Conservation (phyloP, 1,284 basidiomycete genomes). For the Ustilago lituana region DNA sequence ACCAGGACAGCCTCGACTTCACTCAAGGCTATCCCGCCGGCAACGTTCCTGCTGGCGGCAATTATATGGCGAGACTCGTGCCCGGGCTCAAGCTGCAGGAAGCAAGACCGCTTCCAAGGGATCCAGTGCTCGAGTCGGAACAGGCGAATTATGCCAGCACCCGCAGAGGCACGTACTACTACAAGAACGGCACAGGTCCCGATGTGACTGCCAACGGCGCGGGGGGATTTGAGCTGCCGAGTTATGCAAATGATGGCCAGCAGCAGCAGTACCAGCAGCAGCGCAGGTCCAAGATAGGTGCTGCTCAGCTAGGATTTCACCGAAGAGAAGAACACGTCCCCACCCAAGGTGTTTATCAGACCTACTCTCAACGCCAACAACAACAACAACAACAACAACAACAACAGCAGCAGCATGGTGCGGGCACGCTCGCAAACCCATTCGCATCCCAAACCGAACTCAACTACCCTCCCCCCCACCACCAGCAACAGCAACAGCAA, state of each 20-base stretch:
- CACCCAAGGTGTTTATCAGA: too few species aligned
- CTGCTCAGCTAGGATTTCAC: too few species aligned
- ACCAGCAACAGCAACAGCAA: not conserved
- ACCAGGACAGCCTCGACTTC: conserved; percentile 21
- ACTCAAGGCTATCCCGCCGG: conserved; percentile 4
- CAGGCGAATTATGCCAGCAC: conserved; percentile 25
- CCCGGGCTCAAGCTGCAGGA: conserved; percentile 35
- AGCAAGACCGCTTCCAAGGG: conserved; percentile 22
- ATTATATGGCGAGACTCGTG: conserved; percentile 38
- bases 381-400: not conserved
- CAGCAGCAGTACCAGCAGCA: too few species aligned
- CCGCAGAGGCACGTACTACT: conserved; percentile 16
- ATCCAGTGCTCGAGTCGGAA: conserved; percentile 18
- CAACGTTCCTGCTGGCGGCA: conserved; percentile 13
- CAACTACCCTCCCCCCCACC: too few species aligned
- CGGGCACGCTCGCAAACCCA: too few species aligned
- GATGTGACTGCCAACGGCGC: not conserved
- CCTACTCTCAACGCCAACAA: too few species aligned
- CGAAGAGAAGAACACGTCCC: too few species aligned
- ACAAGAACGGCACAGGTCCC: not conserved
- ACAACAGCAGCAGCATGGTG: conserved; percentile 8
- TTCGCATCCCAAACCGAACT: conserved; percentile 17
- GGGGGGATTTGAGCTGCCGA: too few species aligned
- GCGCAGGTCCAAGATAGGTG: too few species aligned
- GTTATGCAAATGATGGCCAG: too few species aligned